Base-by-base conservation (phyloP, 768 basidiomycete genomes). In the Tulasnella sp. region DNA sequence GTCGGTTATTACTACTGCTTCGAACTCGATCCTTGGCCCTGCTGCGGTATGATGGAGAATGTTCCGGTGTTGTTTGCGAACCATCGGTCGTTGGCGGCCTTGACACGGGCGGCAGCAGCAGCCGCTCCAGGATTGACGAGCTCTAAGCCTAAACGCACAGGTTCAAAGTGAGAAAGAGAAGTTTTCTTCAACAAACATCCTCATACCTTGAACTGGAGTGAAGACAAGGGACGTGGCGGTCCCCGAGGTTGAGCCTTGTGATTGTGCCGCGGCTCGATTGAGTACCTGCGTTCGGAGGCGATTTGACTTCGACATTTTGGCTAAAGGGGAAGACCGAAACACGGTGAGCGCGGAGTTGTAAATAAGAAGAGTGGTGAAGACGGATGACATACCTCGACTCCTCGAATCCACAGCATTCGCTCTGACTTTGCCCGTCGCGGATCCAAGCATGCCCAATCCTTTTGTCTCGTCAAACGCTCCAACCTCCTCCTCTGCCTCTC, bases 391-490 rank as follows among this genome's bases (percentile, higher is more conserved):
- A 94, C 94, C 93, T 76, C 85, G 83, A 74, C 85, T 94, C 75
- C 91, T 91, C 44, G 86, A 80, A 69, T 98, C 94, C 54, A 87
- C 92, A 52, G 83, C 70, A 27, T 85, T 85, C 11, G 92, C 92
- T 56, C 96, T 78, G 53, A 99, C 87, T 70, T 91, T 89, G 23
- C 96, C 96, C 4, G 86, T 84, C 55, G 78, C 78, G 38, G 58
- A 50, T 41, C 93, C 92, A 63, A 98, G 89, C 94, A 99, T 98
- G 62, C 96, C 96, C 69, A 98, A 72, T 4, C 96, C 96, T 75
- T 91, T 89, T n/a, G 93, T 94, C 75, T 97, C 85, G 73, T 96
- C 96, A 66, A 91, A 94, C 30, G 93, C 89, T 17, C 93, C 95
- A 45, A 94, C 88, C 70, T 99, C 96, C 67, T 94, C 86, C 68